phyloP scores from a whole-genome alignment of 1,139 yeast species.

The Debaryomyces robertsiae region DNA sequence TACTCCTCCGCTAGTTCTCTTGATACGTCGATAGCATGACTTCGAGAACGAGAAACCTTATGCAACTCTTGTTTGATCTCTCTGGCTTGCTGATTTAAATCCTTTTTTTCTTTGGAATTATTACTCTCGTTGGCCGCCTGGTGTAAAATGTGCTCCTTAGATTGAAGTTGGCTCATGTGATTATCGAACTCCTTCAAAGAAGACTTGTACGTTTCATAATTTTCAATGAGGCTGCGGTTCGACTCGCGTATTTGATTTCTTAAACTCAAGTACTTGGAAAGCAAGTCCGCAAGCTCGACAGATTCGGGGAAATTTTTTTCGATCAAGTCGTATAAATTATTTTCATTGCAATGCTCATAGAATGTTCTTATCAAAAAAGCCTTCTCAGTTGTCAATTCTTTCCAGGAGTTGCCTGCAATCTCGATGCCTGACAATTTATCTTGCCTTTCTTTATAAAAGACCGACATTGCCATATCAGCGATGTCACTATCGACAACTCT shows the following conservation, averaged over 20 bases:
- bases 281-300: conserved; percentile 63
- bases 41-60: conserved; percentile 10
- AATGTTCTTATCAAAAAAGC: conserved; percentile 72
- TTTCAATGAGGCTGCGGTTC: conserved; percentile 28
- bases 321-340: conserved; percentile 55
- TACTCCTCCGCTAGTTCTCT: conserved; percentile 26
- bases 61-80: conserved; percentile 15
- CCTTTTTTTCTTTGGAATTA: conserved; percentile 4
- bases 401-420: conserved; percentile 67
- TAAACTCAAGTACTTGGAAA: conserved; percentile 53
- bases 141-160: conserved; percentile 8
- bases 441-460: conserved; percentile 61
- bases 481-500: conserved; percentile 66
- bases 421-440: conserved; percentile 62
- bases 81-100: conserved; percentile 1
- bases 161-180: conserved; percentile 19
- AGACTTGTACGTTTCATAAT: conserved; percentile 19
- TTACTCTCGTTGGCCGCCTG: conserved; percentile 9
- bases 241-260: conserved; percentile 41
- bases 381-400: conserved; percentile 69
- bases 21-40: conserved; percentile 8
- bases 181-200: conserved; percentile 16
- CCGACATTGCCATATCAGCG: conserved; percentile 67
- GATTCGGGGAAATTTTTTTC: conserved; percentile 84
- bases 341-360: conserved; percentile 62